Evolutionary conservation across 2,329 filamentous ascomycete genomes (phyloP).

Genomic region (Colletotrichum musae): DNA sequence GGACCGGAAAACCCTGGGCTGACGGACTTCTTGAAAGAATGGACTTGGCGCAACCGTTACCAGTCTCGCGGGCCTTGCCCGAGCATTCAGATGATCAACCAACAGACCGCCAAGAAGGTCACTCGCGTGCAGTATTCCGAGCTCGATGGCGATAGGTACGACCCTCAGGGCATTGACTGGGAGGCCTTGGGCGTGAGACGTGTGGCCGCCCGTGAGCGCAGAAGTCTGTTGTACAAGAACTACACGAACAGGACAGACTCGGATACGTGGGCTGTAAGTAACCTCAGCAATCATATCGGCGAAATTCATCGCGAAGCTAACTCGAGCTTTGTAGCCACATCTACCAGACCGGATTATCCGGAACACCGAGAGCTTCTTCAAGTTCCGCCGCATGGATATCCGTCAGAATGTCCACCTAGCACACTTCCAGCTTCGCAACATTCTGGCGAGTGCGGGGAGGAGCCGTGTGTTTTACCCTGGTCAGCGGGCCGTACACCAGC

Average conservation of each 20-base stretch:
- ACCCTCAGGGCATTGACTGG: conserved; percentile 75
- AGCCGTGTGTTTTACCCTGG: conserved; percentile 72
- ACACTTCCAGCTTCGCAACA: conserved; percentile 78
- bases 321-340: conserved; percentile 34
- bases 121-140: conserved; percentile 55
- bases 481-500: conserved; percentile 62
- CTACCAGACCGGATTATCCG: conserved; percentile 54
- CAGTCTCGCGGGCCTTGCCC: conserved; percentile 38
- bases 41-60: conserved; percentile 54
- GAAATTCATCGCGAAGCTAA: conserved; percentile 2
- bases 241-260: conserved; percentile 68
- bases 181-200: conserved; percentile 65
- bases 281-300: not conserved
- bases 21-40: conserved; percentile 64
- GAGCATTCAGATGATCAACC: conserved; percentile 52
- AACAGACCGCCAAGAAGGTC: conserved; percentile 47
- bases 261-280: conserved; percentile 64
- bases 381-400: conserved; percentile 71
- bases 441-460: conserved; percentile 70
- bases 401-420: conserved; percentile 67
- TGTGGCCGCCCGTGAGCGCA: conserved; percentile 61
- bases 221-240: conserved; percentile 67
- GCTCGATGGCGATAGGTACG: conserved; percentile 68
- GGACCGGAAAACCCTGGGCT: conserved; percentile 66
- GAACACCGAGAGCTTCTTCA: conserved; percentile 66